Conservation (phyloP, 208 protist genomes). For the Leishmania braziliensis region DNA sequence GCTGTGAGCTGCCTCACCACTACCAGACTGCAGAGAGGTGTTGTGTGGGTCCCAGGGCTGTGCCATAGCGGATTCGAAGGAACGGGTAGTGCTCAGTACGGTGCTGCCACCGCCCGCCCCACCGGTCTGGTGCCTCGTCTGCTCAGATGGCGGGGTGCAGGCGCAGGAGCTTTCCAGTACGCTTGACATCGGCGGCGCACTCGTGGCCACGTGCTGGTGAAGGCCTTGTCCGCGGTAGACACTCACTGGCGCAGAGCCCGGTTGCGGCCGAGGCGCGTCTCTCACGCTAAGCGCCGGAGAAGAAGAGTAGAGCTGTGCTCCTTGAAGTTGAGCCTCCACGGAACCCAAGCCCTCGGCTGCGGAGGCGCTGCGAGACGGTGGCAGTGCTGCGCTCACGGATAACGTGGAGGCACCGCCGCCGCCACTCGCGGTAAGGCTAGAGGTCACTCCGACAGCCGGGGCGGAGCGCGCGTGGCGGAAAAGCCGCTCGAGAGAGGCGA, state of each 20-base stretch:
- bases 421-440: not conserved
- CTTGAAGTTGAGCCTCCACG: not conserved
- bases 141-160: constrained; percentile 74
- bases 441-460: constrained; percentile 1
- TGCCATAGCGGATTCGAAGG: constrained; percentile 61
- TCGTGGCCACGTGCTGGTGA: not conserved
- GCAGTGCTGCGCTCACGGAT: constrained; percentile 2
- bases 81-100: constrained; percentile 34
- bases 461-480: constrained; percentile 15
- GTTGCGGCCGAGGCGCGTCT: constrained; percentile 2
- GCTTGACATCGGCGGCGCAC: constrained; percentile 20
- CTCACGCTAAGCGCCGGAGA: not conserved
- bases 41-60: constrained; percentile 67
- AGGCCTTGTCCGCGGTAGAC: constrained; percentile 14
- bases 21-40: constrained; percentile 23
- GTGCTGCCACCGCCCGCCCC: constrained; percentile 13
- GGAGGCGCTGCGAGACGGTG: constrained; percentile 9
- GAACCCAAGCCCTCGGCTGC: constrained; percentile 14
- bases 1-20: constrained; percentile 27
- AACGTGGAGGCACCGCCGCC: too few species aligned
- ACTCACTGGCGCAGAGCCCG: constrained; percentile 8
- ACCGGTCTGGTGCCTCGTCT: constrained; percentile 17
- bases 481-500: constrained; percentile 25
- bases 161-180: constrained; percentile 50
- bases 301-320: not conserved